Conservation (phyloP, 2,329 filamentous ascomycete genomes). For the Leptographium procerum region DNA sequence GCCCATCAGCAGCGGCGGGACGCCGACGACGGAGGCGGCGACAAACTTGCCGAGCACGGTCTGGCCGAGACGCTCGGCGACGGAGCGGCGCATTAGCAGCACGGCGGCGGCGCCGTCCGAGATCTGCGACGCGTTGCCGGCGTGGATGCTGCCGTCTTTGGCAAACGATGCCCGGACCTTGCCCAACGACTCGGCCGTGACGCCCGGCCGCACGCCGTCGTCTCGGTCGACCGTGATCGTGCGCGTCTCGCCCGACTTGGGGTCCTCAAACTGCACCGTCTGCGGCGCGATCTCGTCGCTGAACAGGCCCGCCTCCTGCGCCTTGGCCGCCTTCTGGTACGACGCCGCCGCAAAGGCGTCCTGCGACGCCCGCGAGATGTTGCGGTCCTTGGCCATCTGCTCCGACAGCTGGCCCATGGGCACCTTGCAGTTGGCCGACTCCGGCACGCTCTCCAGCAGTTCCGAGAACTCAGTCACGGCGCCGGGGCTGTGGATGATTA, state of each 20-base stretch:
- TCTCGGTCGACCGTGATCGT: constrained; percentile 74
- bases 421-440: constrained; percentile 92
- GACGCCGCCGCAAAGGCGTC: constrained; percentile 90
- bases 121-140: constrained; percentile 91
- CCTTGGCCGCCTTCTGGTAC: constrained; percentile 79
- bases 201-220: constrained; percentile 75
- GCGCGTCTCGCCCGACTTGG: constrained; percentile 78
- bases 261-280: constrained; percentile 78
- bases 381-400: constrained; percentile 81
- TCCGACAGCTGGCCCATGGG: constrained; percentile 93
- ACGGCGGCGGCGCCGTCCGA: constrained; percentile 93
- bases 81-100: constrained; percentile 87
- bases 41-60: constrained; percentile 89
- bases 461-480: constrained; percentile 92
- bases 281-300: constrained; percentile 82
- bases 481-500: constrained; percentile 57
- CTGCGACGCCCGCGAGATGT: constrained; percentile 60
- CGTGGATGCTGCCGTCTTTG: constrained; percentile 82
- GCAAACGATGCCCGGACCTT: constrained; percentile 89
- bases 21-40: constrained; percentile 71
- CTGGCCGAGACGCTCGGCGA: constrained; percentile 79
- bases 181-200: constrained; percentile 76
- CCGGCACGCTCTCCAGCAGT: constrained; percentile 66
- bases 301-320: constrained; percentile 83
- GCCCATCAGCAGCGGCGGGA: constrained; percentile 90